phyloP scores from a whole-genome alignment of 495 filamentous ascomycete genomes.

The Amniculicola lignicola region DNA sequence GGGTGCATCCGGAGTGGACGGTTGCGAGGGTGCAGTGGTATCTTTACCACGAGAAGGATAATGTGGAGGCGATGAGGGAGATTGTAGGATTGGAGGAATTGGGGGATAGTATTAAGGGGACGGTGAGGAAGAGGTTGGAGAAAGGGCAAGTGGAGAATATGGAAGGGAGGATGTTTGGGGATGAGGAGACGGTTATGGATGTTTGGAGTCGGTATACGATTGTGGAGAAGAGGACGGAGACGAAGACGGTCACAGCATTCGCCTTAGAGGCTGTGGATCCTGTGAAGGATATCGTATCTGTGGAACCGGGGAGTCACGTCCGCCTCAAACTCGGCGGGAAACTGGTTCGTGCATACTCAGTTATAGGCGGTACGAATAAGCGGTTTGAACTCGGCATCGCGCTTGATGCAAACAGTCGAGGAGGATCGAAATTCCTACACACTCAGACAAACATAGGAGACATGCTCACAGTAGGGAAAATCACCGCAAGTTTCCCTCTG shows the following conservation, averaged over 20 bases:
- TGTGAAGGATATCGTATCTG: background rate
- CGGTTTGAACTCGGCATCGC: slow-evolving; percentile 29
- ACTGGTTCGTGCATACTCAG: slow-evolving; percentile 31
- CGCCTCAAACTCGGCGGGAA: slow-evolving; percentile 31
- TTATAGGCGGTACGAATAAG: slow-evolving; percentile 19
- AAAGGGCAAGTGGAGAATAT: slow-evolving; percentile 39
- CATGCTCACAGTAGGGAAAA: slow-evolving; percentile 11
- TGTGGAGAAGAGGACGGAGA: slow-evolving; percentile 26
- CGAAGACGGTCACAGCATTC: slow-evolving; percentile 18
- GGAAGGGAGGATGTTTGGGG: slow-evolving; percentile 31
- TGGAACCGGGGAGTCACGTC: slow-evolving; percentile 31
- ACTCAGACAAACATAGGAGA: slow-evolving; percentile 12
- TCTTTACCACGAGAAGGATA: slow-evolving; percentile 47
- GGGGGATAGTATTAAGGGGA: slow-evolving; percentile 47
- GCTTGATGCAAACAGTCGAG: slow-evolving; percentile 19
- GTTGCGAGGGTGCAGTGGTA: slow-evolving; percentile 56
- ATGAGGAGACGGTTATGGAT: slow-evolving; percentile 41
- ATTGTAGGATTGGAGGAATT: slow-evolving; percentile 48
- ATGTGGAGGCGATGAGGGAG: slow-evolving; percentile 47
- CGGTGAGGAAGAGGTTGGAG: slow-evolving; percentile 43
- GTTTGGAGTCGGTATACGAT: slow-evolving; percentile 25
- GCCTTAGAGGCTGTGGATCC: slow-evolving; percentile 14
- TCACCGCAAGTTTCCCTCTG: slow-evolving; percentile 27
- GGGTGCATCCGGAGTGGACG: slow-evolving; percentile 51
- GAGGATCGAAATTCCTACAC: slow-evolving; percentile 30